Percentiles rank a stretch among this genome's conserved stretches.
phyloP scores from a whole-genome alignment of 2,329 filamentous ascomycete genomes.

The Diplodia sapinea region DNA sequence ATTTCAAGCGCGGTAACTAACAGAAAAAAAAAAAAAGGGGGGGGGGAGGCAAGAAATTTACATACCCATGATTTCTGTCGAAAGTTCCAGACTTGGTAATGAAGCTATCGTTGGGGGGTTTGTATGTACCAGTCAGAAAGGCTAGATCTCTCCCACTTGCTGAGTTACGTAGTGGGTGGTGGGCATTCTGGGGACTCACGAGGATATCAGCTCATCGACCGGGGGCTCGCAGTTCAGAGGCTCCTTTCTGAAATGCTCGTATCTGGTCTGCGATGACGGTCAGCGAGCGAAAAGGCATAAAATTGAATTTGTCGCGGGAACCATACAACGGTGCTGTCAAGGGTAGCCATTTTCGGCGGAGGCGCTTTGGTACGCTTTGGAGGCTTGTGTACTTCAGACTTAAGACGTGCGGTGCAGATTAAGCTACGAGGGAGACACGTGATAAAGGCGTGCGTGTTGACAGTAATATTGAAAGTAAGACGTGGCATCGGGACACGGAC shows the following conservation, averaged over 20 bases:
- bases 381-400: background rate
- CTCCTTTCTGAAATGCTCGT: conserved; percentile 51
- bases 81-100: conserved; percentile 57
- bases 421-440: background rate
- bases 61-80: conserved; percentile 62
- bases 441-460: background rate
- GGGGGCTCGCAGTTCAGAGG: conserved; percentile 58
- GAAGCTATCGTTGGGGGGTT: conserved; percentile 47
- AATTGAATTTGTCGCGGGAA: background rate
- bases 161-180: too few relatives aligned
- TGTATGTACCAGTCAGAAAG: background rate
- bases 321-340: background rate
- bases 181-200: conserved; percentile 36
- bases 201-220: conserved; percentile 52
- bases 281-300: background rate
- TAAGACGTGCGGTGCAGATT: too few relatives aligned
- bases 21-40: too few relatives aligned
- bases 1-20: background rate
- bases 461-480: background rate
- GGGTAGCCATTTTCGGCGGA: background rate
- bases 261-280: background rate
- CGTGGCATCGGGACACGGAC: background rate
- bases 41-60: too few relatives aligned
- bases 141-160: background rate
- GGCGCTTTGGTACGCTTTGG: conserved; percentile 5